A percentile compares a stretch with the other conserved stretches of the same genome.
Conservation (phyloP, 768 basidiomycete genomes). For the Royoungia palumana region DNA sequence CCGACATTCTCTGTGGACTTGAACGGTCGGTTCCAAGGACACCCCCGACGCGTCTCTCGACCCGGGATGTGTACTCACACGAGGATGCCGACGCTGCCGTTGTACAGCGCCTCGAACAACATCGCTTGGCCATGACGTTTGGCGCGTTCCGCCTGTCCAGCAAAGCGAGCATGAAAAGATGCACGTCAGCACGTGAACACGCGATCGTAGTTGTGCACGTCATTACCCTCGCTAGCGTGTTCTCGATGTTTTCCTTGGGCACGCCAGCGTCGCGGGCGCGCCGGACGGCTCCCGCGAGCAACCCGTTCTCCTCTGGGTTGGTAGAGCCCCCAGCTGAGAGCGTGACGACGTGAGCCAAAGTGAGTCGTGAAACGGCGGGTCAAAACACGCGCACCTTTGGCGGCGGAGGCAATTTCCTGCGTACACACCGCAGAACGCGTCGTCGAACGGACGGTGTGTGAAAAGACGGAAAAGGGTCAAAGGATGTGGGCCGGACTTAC, state of each 20-base stretch:
- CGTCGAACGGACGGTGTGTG: too few species aligned
- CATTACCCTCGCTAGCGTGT: constrained; percentile 53
- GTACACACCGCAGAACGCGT: neutral
- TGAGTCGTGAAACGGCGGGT: neutral
- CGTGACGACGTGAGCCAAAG: neutral
- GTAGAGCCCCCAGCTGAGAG: constrained; percentile 51
- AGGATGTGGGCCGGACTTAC: constrained; percentile 35
- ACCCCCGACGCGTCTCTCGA: neutral
- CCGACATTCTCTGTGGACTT: constrained; percentile 47
- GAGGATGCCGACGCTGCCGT: constrained; percentile 57
- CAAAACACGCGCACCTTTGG: constrained; percentile 45
- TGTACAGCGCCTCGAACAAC: constrained; percentile 59
- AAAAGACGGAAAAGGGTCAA: neutral
- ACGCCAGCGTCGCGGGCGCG: constrained; percentile 55
- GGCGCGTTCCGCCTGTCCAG: constrained; percentile 43
- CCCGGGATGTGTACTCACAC: constrained; percentile 49
- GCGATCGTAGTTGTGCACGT: neutral
- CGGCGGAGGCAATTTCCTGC: constrained; percentile 63
- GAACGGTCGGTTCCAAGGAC: constrained; percentile 15
- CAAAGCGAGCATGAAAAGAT: too few species aligned
- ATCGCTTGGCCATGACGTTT: constrained; percentile 48
- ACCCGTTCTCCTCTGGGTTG: constrained; percentile 52
- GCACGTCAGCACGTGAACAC: too few species aligned
- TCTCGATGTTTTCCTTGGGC: constrained; percentile 68
- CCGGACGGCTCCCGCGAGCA: constrained; percentile 53